phyloP scores from a whole-genome alignment of 129 eudicot genomes.

The Flaveria ramosissima region DNA sequence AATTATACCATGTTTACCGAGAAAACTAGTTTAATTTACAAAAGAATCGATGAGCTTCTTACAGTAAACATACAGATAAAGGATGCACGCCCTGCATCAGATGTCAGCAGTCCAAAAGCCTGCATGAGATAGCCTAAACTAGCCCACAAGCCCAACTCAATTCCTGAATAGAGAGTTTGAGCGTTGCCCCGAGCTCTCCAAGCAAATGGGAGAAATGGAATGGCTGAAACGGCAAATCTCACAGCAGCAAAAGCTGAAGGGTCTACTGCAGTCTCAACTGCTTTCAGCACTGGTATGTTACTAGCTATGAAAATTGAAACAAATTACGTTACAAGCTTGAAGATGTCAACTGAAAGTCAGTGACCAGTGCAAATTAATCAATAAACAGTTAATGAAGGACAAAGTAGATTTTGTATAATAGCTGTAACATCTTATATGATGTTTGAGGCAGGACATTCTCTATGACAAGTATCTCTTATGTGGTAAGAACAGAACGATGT shows the following conservation, averaged over 20 bases:
- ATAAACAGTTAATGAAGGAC: not conserved
- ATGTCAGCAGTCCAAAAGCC: constrained; percentile 78
- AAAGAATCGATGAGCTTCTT: constrained; percentile 32
- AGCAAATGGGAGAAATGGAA: constrained; percentile 75
- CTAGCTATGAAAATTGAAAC: constrained; percentile 51
- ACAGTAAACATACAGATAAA: constrained; percentile 79
- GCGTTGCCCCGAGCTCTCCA: constrained; percentile 52
- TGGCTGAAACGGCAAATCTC: constrained; percentile 65
- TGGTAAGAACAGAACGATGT: no score
- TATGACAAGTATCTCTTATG: no score
- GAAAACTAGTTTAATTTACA: not conserved
- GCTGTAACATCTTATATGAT: no score
- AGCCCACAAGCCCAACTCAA: constrained; percentile 84
- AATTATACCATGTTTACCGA: constrained; percentile 7
- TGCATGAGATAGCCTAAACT: constrained; percentile 85
- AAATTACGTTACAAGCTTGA: constrained; percentile 14
- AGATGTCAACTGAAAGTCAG: not conserved
- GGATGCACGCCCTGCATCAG: constrained; percentile 88
- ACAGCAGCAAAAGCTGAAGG: constrained; percentile 73
- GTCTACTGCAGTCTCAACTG: constrained; percentile 69
- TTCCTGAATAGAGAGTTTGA: constrained; percentile 62
- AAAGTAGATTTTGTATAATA: not conserved
- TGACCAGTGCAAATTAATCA: not conserved
- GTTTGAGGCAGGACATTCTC: no score
- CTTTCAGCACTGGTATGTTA: constrained; percentile 76